Base-by-base conservation (phyloP, 345 rosid species). In the Eucalyptus pauciflora region DNA sequence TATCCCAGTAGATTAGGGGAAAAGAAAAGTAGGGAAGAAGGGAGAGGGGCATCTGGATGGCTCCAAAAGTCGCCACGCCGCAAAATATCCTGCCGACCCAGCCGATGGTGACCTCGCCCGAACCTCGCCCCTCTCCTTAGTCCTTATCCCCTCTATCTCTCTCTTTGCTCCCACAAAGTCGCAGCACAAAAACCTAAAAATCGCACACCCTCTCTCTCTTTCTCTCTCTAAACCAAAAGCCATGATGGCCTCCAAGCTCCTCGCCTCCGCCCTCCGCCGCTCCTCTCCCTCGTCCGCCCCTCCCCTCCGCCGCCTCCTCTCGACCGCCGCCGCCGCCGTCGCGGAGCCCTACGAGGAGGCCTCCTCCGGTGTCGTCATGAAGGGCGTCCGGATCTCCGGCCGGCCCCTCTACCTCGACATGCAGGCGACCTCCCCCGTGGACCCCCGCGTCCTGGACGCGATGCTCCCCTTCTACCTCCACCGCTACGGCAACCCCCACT, bases 401-500 rank as follows among this genome's bases (percentile, higher is more conserved):
- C 94, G 96, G 5, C 99, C 99, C 51, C 95, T 96, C 4, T 96
- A 96, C 90, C 89, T 96, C 4, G 98, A 96, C 88, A 92, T 95
- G 96, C 98, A 95, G 89, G 92, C 97, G 2, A 94, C 99, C 20
- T 95, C 98, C n/a, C 99, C 99, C 14, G 93, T 98, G 37, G 99
- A 96, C 90, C 99, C 99, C 7, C 92, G 99, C 80, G 98, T 98
- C 27, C 89, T 95, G 27, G 99, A 98, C 88, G 96, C 98, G 9
- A 98, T 98, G 96, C 95, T 94, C 17, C 98, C 98, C 4, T 98
- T 92, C 86, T 91, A 93, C 86, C 88, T 96, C 89, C 92, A 94
- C 25, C 96, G 95, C 37, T 98, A 91, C 86, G 99, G 99, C 1
- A 98, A 97, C 89, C 98, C 99, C 62, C 99, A 98, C 94, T 98